Conservation (phyloP, 768 basidiomycete genomes). For the Auricularia sp. region DNA sequence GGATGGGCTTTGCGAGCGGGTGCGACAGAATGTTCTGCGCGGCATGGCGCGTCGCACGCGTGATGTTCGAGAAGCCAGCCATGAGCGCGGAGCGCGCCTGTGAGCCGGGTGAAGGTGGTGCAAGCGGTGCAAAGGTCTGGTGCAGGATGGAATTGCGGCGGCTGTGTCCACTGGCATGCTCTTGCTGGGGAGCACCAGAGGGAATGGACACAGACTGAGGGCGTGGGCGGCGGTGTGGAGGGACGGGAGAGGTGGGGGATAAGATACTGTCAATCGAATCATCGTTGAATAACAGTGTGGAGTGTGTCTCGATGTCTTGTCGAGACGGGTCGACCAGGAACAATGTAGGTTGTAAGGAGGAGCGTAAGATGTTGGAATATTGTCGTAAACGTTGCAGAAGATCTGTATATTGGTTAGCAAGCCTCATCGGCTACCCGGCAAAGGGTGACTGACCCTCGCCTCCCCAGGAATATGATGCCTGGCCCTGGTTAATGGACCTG, state of each 20-base stretch:
- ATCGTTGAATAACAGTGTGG: slow-evolving; percentile 72
- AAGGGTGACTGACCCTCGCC: slow-evolving; percentile 4
- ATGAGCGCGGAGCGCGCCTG: slow-evolving; percentile 74
- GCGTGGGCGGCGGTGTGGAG: slow-evolving; percentile 68
- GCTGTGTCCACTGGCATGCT: slow-evolving; percentile 28
- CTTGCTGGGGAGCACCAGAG: slow-evolving; percentile 5
- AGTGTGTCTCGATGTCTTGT: slow-evolving; percentile 87
- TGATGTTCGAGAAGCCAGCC: slow-evolving; percentile 92
- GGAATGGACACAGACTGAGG: slow-evolving; percentile 38
- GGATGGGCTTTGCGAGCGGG: slow-evolving; percentile 89
- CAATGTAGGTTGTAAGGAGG: slow-evolving; percentile 72
- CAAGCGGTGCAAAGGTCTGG: slow-evolving; percentile 46
- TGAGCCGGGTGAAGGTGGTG: slow-evolving; percentile 40
- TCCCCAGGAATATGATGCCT: slow-evolving; percentile 24
- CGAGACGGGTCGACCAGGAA: slow-evolving; percentile 90
- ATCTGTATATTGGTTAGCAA: slow-evolving; percentile 37
- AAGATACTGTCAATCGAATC: slow-evolving; percentile 84
- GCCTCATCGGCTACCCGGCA: neutral
- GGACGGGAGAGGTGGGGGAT: slow-evolving; percentile 72
- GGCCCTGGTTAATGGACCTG: slow-evolving; percentile 50
- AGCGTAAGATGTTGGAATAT: slow-evolving; percentile 76
- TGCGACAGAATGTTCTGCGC: slow-evolving; percentile 93
- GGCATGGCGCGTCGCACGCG: slow-evolving; percentile 82
- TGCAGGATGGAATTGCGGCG: slow-evolving; percentile 69
- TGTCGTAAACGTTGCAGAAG: slow-evolving; percentile 63